phyloP scores from a whole-genome alignment of 306 rosid species.

The Sechiopsis laciniata region DNA sequence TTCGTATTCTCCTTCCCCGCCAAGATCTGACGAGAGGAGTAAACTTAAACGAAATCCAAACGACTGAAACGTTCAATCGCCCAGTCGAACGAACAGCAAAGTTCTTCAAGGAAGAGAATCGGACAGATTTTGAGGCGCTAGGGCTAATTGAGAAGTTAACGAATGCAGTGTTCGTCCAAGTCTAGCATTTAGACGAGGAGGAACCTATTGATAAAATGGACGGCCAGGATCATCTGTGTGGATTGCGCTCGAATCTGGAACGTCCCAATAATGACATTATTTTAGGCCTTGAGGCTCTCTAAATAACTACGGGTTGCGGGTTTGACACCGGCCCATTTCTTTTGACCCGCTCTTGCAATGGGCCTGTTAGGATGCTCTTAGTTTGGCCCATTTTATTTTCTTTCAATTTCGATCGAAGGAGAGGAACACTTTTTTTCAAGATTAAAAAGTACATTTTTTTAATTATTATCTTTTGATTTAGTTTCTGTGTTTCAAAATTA shows the following conservation, averaged over 20 bases:
- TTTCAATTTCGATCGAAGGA: too few species aligned
- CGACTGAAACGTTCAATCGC: not conserved
- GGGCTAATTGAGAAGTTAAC: constrained; percentile 6
- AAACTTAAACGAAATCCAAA: not conserved
- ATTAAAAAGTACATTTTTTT: too few species aligned
- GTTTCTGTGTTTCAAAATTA: too few species aligned
- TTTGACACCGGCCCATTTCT: too few species aligned
- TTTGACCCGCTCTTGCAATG: too few species aligned
- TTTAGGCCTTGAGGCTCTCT: too few species aligned
- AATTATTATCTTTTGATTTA: too few species aligned
- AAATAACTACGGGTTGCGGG: too few species aligned
- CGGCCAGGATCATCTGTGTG: constrained; percentile 3
- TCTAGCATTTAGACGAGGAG: not conserved
- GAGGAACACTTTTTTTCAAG: too few species aligned
- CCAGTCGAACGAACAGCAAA: not conserved
- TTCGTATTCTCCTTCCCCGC: not conserved
- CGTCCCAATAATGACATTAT: too few species aligned
- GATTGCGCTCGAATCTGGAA: not conserved
- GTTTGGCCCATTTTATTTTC: too few species aligned
- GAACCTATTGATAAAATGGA: not conserved
- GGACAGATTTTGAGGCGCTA: constrained; percentile 10
- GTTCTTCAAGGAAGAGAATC: not conserved
- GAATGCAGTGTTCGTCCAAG: not conserved
- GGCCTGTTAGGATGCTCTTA: too few species aligned
- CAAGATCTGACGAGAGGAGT: constrained; percentile 12